Evolutionary conservation across 2,329 filamentous ascomycete species (phyloP).

Genomic region (Fusarium domesticum): DNA sequence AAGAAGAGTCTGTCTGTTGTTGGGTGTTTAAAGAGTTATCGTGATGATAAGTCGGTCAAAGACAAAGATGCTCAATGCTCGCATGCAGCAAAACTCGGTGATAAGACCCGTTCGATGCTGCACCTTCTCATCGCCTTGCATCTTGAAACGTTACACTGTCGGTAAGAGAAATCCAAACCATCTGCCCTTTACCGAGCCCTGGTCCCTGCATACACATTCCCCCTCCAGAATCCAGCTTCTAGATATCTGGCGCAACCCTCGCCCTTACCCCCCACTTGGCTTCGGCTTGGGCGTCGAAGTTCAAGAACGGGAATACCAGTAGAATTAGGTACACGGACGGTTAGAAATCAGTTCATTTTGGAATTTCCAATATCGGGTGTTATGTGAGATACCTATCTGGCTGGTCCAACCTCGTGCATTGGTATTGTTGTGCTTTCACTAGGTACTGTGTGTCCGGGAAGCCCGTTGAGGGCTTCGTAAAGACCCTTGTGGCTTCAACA

Average conservation of each 20-base stretch:
- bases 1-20: too few species aligned
- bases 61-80: too few species aligned
- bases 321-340: neutral
- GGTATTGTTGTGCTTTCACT: neutral
- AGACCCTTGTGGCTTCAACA: neutral
- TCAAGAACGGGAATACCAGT: conserved; percentile 5
- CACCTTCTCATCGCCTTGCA: conserved; percentile 8
- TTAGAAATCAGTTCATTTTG: conserved; percentile 1
- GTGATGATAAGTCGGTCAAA: too few species aligned
- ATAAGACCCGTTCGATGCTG: too few species aligned
- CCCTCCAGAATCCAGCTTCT: conserved; percentile 24
- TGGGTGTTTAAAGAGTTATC: too few species aligned
- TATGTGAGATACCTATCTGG: conserved; percentile 10
- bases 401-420: conserved; percentile 8
- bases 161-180: neutral
- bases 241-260: too few species aligned
- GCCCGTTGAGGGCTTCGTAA: neutral
- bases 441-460: neutral
- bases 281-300: conserved; percentile 22
- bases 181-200: conserved; percentile 9
- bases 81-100: too few species aligned
- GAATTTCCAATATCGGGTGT: conserved; percentile 2
- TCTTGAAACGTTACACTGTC: conserved; percentile 6
- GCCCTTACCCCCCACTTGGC: conserved; percentile 27
- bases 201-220: conserved; percentile 20